These are phyloP conservation scores for Hyaloscypha bicolor DNA, from an alignment of 495 filamentous ascomycete genomes.

Conservation along the genomic window DNA sequence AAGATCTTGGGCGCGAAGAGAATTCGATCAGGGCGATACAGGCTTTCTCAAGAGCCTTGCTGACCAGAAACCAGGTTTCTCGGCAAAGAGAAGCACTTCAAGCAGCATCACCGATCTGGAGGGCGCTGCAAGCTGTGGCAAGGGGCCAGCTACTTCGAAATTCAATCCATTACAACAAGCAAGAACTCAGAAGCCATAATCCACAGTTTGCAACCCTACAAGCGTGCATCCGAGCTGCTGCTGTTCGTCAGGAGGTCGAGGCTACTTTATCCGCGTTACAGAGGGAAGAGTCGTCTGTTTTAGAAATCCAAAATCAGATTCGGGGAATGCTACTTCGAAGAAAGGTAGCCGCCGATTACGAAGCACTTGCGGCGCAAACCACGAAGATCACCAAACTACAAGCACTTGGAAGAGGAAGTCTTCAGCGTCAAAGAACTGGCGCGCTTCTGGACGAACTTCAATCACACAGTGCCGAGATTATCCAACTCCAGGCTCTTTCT, in stretches of 20 bases:
- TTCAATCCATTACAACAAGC: slow-evolving; percentile 40
- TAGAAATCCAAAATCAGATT: slow-evolving; percentile 47
- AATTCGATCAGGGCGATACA: slow-evolving; percentile 37
- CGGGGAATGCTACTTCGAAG: slow-evolving; percentile 56
- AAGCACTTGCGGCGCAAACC: slow-evolving; percentile 61
- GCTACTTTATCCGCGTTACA: slow-evolving; percentile 44
- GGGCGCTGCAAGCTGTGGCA: slow-evolving; percentile 50
- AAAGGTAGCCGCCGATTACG: slow-evolving; percentile 49
- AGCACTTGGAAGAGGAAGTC: slow-evolving; percentile 64
- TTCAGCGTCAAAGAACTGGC: slow-evolving; percentile 53
- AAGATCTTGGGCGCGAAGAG: slow-evolving; percentile 39
- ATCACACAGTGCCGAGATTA: slow-evolving; percentile 57
- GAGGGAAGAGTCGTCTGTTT: slow-evolving; percentile 42
- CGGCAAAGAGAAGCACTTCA: slow-evolving; percentile 38
- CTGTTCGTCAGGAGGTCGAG: slow-evolving; percentile 49
- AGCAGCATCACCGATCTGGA: slow-evolving; percentile 31
- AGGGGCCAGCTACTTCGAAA: slow-evolving; percentile 52
- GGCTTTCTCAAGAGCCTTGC: slow-evolving; percentile 41
- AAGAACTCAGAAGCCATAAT: slow-evolving; percentile 40
- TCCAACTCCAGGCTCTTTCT: slow-evolving; percentile 69
- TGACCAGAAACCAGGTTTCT: slow-evolving; percentile 45
- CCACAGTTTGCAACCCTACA: slow-evolving; percentile 50
- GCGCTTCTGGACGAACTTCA: slow-evolving; percentile 59
- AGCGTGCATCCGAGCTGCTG: slow-evolving; percentile 50
- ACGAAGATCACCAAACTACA: slow-evolving; percentile 67